A percentile compares a stretch with the other conserved stretches of the same genome.
phyloP scores from a whole-genome alignment of 805 yeast species.

The Brettanomyces nanus region DNA sequence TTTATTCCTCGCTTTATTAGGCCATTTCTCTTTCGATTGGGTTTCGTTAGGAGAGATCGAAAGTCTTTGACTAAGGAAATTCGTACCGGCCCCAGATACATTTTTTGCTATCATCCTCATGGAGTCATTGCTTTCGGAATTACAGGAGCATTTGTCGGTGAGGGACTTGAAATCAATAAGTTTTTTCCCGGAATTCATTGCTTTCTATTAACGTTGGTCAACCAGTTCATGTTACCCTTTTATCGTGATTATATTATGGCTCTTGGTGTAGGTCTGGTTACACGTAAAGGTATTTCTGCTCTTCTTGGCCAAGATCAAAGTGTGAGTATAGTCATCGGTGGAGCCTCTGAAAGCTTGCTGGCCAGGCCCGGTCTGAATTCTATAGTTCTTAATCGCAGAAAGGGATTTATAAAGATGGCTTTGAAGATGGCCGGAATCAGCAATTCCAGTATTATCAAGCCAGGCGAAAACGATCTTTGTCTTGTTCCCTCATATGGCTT shows the following conservation, averaged over 20 bases:
- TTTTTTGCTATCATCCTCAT: slow-evolving; percentile 94
- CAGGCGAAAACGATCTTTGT: slow-evolving; percentile 49
- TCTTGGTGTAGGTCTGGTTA: slow-evolving; percentile 79
- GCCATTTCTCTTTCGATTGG: not conserved
- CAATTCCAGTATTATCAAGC: slow-evolving; percentile 5
- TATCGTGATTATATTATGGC: slow-evolving; percentile 79
- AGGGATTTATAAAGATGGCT: slow-evolving; percentile 86
- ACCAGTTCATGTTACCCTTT: slow-evolving; percentile 78
- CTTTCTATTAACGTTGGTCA: slow-evolving; percentile 70
- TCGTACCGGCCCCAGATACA: slow-evolving; percentile 62
- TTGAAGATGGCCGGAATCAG: slow-evolving; percentile 38
- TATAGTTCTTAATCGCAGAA: slow-evolving; percentile 66
- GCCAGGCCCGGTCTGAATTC: slow-evolving; percentile 57
- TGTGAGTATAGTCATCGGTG: slow-evolving; percentile 88
- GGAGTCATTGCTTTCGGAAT: slow-evolving; percentile 92
- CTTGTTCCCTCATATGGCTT: slow-evolving; percentile 86
- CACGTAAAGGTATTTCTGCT: slow-evolving; percentile 59
- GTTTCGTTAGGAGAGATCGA: slow-evolving; percentile 1
- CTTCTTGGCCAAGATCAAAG: slow-evolving; percentile 60
- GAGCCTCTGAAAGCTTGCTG: slow-evolving; percentile 83
- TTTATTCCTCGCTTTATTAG: slow-evolving; percentile 3
- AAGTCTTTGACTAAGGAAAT: slow-evolving; percentile 18
- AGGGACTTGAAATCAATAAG: slow-evolving; percentile 44
- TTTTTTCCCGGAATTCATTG: slow-evolving; percentile 79
- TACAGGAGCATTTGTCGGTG: slow-evolving; percentile 69